Evolutionary conservation across 257 asterid species (phyloP).

Genomic region (Ilex aquifolium): DNA sequence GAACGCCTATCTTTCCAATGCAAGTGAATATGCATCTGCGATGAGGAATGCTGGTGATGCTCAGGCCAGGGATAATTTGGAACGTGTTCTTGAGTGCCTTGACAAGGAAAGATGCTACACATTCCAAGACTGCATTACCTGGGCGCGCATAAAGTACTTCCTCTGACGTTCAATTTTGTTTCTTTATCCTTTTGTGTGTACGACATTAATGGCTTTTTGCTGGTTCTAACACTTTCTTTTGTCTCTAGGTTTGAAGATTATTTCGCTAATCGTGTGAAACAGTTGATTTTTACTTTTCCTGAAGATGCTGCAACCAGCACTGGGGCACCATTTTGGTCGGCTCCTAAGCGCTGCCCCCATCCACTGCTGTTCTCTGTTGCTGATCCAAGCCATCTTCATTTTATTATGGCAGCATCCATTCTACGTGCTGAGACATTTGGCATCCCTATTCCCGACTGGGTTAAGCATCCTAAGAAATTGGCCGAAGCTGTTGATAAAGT

Average conservation of each 20-base stretch:
- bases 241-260: conserved; percentile 80
- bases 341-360: conserved; percentile 85
- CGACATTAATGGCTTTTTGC: conserved; percentile 2
- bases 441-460: conserved; percentile 82
- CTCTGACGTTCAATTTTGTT: conserved; percentile 4
- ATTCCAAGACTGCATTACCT: conserved; percentile 72
- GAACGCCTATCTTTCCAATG: conserved; percentile 69
- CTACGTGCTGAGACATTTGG: conserved; percentile 84
- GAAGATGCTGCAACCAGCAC: conserved; percentile 87
- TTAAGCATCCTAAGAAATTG: conserved; percentile 59
- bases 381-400: conserved; percentile 87
- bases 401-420: conserved; percentile 67
- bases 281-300: conserved; percentile 77
- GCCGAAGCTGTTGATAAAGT: conserved; percentile 58
- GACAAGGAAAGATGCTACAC: conserved; percentile 68
- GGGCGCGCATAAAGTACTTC: conserved; percentile 76
- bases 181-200: conserved; percentile 1
- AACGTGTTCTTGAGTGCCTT: conserved; percentile 76
- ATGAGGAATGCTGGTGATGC: conserved; percentile 90
- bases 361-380: conserved; percentile 58
- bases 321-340: conserved; percentile 93
- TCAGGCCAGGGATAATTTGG: conserved; percentile 86
- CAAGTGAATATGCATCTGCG: conserved; percentile 59
- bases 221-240: conserved; percentile 12
- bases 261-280: conserved; percentile 73